phyloP scores from a whole-genome alignment of 1,139 yeast species.

The Nakaseomyces delphensis region DNA sequence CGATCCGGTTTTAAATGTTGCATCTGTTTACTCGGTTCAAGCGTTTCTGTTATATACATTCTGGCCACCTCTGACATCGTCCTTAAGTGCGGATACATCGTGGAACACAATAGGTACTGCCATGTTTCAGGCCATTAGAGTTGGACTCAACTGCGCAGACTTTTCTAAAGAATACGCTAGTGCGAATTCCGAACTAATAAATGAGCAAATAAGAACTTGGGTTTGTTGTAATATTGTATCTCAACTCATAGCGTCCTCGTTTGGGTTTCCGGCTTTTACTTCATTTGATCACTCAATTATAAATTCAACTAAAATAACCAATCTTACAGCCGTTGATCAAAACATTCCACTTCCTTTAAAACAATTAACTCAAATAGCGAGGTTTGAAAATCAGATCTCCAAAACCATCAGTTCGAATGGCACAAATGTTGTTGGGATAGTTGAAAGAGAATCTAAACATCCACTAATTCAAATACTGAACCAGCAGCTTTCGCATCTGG shows the following conservation, averaged over 20 bases:
- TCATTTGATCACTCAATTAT: constrained; percentile 71
- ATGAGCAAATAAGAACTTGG: constrained; percentile 87
- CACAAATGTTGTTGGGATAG: constrained; percentile 56
- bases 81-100: constrained; percentile 87
- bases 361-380: constrained; percentile 73
- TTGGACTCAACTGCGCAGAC: constrained; percentile 79
- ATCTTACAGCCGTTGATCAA: constrained; percentile 22
- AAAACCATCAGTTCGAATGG: constrained; percentile 68
- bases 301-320: constrained; percentile 28
- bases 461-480: constrained; percentile 65
- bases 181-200: constrained; percentile 41
- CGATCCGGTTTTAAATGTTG: constrained; percentile 75
- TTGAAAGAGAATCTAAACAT: constrained; percentile 52
- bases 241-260: constrained; percentile 82
- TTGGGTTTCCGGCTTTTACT: constrained; percentile 90
- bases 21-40: constrained; percentile 91
- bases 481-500: constrained; percentile 68
- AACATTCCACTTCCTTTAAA: constrained; percentile 54
- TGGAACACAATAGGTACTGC: constrained; percentile 95
- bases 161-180: constrained; percentile 45
- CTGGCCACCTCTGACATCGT: constrained; percentile 95
- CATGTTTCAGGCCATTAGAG: constrained; percentile 79
- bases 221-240: constrained; percentile 83
- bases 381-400: constrained; percentile 78
- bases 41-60: constrained; percentile 79